Conservation (phyloP, 1,139 yeast species). For the Taphrina pruni region DNA sequence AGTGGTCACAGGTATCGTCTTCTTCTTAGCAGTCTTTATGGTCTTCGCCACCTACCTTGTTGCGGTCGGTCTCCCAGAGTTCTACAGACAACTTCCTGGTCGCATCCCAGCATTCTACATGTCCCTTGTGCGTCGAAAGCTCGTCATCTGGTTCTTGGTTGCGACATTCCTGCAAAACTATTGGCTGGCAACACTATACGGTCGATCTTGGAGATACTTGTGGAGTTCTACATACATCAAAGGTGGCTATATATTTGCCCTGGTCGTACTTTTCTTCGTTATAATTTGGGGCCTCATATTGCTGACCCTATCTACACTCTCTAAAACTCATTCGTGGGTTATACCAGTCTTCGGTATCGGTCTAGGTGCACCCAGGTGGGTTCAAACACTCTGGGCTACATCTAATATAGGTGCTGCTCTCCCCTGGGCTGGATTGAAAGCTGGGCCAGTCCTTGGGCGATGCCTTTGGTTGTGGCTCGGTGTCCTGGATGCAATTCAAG, state of each 20-base stretch:
- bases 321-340: slow-evolving; percentile 43
- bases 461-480: slow-evolving; percentile 44
- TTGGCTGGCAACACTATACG: slow-evolving; percentile 42
- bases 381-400: slow-evolving; percentile 42
- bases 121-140: slow-evolving; percentile 39
- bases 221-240: slow-evolving; percentile 41
- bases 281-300: slow-evolving; percentile 41
- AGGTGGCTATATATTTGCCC: slow-evolving; percentile 32
- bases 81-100: slow-evolving; percentile 43
- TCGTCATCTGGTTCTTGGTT: slow-evolving; percentile 43
- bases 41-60: slow-evolving; percentile 22
- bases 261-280: slow-evolving; percentile 41
- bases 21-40: slow-evolving; percentile 37
- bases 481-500: slow-evolving; percentile 43
- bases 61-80: slow-evolving; percentile 41
- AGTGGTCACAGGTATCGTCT: slow-evolving; percentile 40
- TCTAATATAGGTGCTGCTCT: slow-evolving; percentile 42
- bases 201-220: slow-evolving; percentile 42
- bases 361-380: slow-evolving; percentile 44
- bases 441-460: slow-evolving; percentile 42
- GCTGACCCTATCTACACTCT: slow-evolving; percentile 25
- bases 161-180: slow-evolving; percentile 42
- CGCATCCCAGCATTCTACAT: slow-evolving; percentile 43
- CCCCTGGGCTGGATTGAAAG: slow-evolving; percentile 43
- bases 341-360: slow-evolving; percentile 42